Base-by-base conservation (phyloP, 345 rosid genomes). In the Rhizophora apiculata region DNA sequence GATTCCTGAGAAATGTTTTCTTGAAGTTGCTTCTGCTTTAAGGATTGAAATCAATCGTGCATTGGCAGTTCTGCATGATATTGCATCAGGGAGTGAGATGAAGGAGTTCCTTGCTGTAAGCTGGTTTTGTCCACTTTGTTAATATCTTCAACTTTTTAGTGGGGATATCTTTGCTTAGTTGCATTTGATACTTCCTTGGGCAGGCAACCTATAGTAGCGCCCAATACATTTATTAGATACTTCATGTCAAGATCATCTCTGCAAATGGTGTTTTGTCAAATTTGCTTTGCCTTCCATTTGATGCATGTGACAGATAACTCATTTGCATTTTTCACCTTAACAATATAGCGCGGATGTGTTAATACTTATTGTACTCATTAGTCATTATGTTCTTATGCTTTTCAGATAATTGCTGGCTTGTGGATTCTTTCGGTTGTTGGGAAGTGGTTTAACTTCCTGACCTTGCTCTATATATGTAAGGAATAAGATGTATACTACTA, bases 391-490 rank as follows among this genome's bases (percentile, higher is more conserved):
- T 62, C 48, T 29, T 78, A 5, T 85, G 27, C 63, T 53, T 63
- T 58, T 30, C 72, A 85, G 99, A 90, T 82, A 71, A 76, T 86
- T 60, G 77, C 83, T 24, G 93, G 89, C 54, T 69, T 95, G 70
- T 92, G 96, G 94, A 71, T 90, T 11, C 67, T 92, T 76, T 90
- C 99, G 0, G 72, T 88, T 20, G 74, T 86, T 6, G 98, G 99
- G 20, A 85, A 67, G 70, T 86, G 89, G 67, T 87, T 84, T 81
- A 92, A 83, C 77, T 90, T 90, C 90, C 75, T 92, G 84, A 83
- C 98, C 60, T 79, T 95, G 80, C 71, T 88, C 80, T 95, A 92
- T 78, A 74, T 88, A 62, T 88, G 99, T 92, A 90, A 71, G 72
- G 64, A 26, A 29, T n/a, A 39, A 13, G 54, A 26, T 34, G 20